Base-by-base conservation (phyloP, 768 basidiomycete genomes). In the Agrocybe pediades region DNA sequence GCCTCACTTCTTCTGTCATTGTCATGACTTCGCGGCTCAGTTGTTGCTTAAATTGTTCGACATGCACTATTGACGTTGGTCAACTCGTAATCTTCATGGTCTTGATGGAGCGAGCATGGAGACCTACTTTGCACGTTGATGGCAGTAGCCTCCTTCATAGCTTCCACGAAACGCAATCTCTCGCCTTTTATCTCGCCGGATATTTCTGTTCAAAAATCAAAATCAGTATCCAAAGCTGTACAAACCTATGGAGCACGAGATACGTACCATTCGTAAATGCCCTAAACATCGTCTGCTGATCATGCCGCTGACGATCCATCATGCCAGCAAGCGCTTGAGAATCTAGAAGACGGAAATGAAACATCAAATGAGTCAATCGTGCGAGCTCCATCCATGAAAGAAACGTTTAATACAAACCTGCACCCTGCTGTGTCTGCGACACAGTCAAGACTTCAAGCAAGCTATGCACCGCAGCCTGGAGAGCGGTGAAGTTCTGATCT, bases 81-180 rank as follows among this genome's bases (percentile, higher is more conserved):
- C 36, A 49, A 30, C 25, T 16, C 17, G 26, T 27, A 15, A 27
- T n/a, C 15, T 13, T 4, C 6, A 20, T 11, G 19, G 19, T 23
- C 39, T 33, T 41, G 17, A 7, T 41, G 54, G 39, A 36, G 6
- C 43, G 29, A 43, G 39, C 13, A 45, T 26, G 25, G 24, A 25
- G 15, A 54, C 73, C 65, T 68, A 88, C 90, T 74, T 67, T 90
- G 86, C 2, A 95, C 85, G 58, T 95, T 94, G 61, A 95, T 90
- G 1, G 84, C 83, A 0, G 93, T 95, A 1, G 92, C 93, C 60
- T 93, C 89, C 65, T 90, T 90, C 92, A 95, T 95, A n/a, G 93
- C 92, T 62, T 95, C 93, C 5, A 95, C 90, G 61, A 95, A 95
- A 6, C 90, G 78, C 49, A 95, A 70, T 43, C 92, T 72, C 69